Conservation (phyloP, 1,284 basidiomycete genomes). For the Boletus subluridellus region DNA sequence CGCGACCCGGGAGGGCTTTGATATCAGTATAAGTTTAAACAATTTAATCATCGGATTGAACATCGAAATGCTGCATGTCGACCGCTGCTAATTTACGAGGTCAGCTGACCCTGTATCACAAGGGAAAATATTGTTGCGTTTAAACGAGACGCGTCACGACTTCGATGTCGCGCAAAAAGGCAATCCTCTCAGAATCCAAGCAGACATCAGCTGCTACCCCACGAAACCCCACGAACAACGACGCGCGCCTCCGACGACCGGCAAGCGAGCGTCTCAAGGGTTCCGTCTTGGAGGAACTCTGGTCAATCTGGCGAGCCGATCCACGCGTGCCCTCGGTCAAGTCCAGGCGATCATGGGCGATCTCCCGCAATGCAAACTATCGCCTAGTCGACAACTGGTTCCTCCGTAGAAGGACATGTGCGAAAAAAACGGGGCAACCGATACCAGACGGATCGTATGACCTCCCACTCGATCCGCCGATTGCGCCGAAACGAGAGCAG, state of each 20-base stretch:
- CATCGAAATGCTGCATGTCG: neutral
- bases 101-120: slow-evolving; percentile 14
- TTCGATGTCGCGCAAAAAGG: slow-evolving; percentile 18
- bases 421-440: slow-evolving; percentile 26
- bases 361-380: slow-evolving; percentile 22
- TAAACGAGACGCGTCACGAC: neutral
- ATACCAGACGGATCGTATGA: slow-evolving; percentile 24
- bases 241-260: slow-evolving; percentile 2
- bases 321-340: slow-evolving; percentile 30
- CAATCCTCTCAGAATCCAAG: neutral
- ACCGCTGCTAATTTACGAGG: neutral
- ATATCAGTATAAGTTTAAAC: neutral
- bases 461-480: slow-evolving; percentile 14
- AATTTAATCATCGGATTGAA: neutral
- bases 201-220: neutral
- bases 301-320: slow-evolving; percentile 31
- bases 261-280: slow-evolving; percentile 16
- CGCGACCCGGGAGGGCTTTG: neutral
- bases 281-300: slow-evolving; percentile 25
- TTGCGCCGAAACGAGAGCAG: slow-evolving; percentile 11
- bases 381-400: slow-evolving; percentile 28
- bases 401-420: slow-evolving; percentile 23
- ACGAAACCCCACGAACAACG: neutral
- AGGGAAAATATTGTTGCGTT: neutral
- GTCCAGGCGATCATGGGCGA: slow-evolving; percentile 29